Base-by-base conservation (phyloP, 352 stramenopile genomes). In the Globisporangium radiosum region DNA sequence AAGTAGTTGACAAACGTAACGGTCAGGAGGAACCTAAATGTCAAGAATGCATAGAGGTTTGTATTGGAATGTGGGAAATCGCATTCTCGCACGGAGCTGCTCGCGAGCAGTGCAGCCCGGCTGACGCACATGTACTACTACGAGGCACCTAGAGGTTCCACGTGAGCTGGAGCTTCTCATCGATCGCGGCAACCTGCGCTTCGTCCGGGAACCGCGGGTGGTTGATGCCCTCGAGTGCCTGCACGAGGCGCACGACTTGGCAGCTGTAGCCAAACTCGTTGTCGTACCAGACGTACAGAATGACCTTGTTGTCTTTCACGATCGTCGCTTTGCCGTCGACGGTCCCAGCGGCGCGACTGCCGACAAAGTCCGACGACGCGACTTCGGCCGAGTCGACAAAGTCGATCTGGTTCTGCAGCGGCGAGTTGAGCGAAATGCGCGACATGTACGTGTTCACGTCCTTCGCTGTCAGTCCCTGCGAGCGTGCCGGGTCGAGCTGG, bases 251-350 rank as follows among this genome's bases (percentile, higher is more conserved):
- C 44, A 96, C 75, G 55, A 96, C 87, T 56, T 94, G 87, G 65
- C 78, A 88, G 52, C 76, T 90, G 78, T 96, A 96, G 69, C 87
- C 87, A 52, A 90, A 94, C 68, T 96, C 87, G 70, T 96, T 96
- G 75, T 96, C 87, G 76, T 96, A 96, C 84, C 86, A 96, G 47
- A 92, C 78, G 72, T 95, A 94, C 6, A 96, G 64, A 61, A 96
- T 78, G 52, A 89, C 74, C 68, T 91, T 89, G 72, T 92, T 88
- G 70, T 74, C 79, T 48, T 81, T 76, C 49, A 93, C 84, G 48
- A 95, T 95, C 40, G 85, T 95, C 10, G 85, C 84, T 68, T 92
- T 88, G 52, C 78, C 81, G 59, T 96, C 87, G 10, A 96, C 73
- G 2, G 86, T 92, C 15, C 81, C 81, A 33, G 79, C 67, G 5